Evolutionary conservation across 2,329 filamentous ascomycete genomes (phyloP).

Genomic region (Diaporthe batatas): DNA sequence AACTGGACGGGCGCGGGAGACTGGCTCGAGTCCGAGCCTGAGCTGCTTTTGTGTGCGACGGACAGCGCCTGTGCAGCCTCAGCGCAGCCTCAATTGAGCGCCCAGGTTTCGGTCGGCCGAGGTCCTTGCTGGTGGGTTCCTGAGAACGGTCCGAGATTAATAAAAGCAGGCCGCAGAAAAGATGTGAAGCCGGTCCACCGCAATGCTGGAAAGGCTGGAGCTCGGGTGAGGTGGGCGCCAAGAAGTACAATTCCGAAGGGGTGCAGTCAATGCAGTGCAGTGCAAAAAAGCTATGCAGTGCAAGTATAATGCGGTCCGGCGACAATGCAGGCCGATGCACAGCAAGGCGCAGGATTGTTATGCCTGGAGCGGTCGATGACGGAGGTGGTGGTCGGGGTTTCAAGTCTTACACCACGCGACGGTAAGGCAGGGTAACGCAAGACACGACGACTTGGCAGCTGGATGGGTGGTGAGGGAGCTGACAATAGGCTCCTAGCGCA

Average conservation of each 20-base stretch:
- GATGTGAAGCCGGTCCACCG: not conserved
- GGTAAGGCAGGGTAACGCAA: not conserved
- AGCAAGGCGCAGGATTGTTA: conserved; percentile 27
- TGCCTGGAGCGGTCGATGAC: conserved; percentile 10
- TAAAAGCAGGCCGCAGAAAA: not conserved
- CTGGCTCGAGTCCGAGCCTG: conserved; percentile 8
- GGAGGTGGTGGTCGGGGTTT: not conserved
- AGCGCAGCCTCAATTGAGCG: conserved; percentile 15
- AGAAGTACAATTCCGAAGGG: conserved; percentile 32
- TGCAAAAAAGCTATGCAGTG: conserved; percentile 20
- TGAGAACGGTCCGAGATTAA: not conserved
- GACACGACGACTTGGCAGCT: not conserved
- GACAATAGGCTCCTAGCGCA: not conserved
- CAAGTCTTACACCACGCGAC: conserved; percentile 3
- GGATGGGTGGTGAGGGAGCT: not conserved
- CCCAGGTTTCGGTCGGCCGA: not conserved
- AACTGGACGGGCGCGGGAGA: conserved; percentile 19
- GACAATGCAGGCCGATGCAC: conserved; percentile 23
- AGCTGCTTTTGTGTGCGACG: conserved; percentile 6
- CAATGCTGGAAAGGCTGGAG: not conserved
- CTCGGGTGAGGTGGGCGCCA: conserved; percentile 23
- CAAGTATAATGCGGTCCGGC: conserved; percentile 21
- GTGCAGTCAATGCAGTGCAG: conserved; percentile 27
- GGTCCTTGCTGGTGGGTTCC: not conserved
- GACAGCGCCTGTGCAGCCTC: not conserved